Base-by-base conservation (phyloP, 208 protist genomes). In the Leishmania arabica region DNA sequence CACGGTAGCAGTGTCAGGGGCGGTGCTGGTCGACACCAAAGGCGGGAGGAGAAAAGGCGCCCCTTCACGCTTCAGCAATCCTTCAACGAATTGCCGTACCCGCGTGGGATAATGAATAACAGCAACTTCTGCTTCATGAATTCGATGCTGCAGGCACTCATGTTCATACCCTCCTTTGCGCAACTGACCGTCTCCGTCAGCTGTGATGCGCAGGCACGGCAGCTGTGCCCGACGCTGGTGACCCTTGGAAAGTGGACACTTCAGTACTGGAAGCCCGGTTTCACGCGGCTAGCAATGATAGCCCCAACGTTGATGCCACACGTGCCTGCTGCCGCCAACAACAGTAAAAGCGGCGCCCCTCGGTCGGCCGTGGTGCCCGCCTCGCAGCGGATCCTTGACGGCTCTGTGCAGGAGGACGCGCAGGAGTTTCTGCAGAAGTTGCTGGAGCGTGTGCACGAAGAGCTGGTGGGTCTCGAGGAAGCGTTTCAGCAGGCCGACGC, bases 111-210 rank as follows among this genome's bases (percentile, higher is more conserved):
- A 24, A 45, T 91, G 17, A 97, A 97, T 72, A 93, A 80, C 77
- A 90, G 84, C 75, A 95, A 97, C 80, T 95, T 87, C 74, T 97
- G 94, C 84, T 97, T 95, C 79, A 96, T 97, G 80, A 96, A 96
- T 83, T 87, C 92, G 2, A 86, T 95, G 9, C 62, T 95, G 79
- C 94, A 97, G 68, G 84, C 80, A 1, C 79, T 96, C 5, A 64
- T 92, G 17, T 95, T 94, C 69, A 86, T 87, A 8, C 91, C 94
- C 2, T 76, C 92, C 1, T 91, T 97, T 72, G 91, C 91, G 42
- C 94, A 97, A 72, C 79, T 96, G 24, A 72, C 88, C 1, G 80
- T 94, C 1, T 92, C 90, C 5, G 86, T 80, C 11, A 81, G 85
- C 13, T 75, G 75, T 45, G 85, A 91, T 40, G 68, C 58, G 8